These are phyloP conservation scores for Penicillium crystallinum DNA, from an alignment of 495 filamentous ascomycete genomes.

Conservation along the genomic window DNA sequence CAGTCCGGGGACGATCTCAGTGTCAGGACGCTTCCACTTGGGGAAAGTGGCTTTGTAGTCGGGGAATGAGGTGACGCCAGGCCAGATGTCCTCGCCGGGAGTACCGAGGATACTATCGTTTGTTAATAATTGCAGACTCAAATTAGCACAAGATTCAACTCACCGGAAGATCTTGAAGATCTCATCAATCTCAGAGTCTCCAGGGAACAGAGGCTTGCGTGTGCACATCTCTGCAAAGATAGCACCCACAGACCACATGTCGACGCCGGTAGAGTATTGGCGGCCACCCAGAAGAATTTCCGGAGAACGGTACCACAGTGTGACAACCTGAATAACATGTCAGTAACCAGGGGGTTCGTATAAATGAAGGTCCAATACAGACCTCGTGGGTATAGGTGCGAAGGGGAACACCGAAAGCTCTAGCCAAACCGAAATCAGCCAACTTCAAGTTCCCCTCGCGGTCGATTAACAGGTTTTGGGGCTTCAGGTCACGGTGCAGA, in stretches of 20 bases:
- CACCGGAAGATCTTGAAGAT: slow-evolving; percentile 99
- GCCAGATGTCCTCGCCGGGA: slow-evolving; percentile 83
- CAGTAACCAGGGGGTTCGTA: neutral
- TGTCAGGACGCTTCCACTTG: slow-evolving; percentile 79
- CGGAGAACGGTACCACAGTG: slow-evolving; percentile 96
- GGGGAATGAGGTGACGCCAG: slow-evolving; percentile 93
- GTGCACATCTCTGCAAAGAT: slow-evolving; percentile 99
- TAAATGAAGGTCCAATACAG: slow-evolving; percentile 1
- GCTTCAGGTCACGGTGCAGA: slow-evolving; percentile 94
- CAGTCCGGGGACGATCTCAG: slow-evolving; percentile 53
- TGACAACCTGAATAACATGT: slow-evolving; percentile 64
- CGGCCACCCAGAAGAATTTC: slow-evolving; percentile 96
- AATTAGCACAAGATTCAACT: slow-evolving; percentile 10
- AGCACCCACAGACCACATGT: slow-evolving; percentile 98
- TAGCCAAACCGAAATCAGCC: slow-evolving; percentile 93
- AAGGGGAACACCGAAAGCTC: slow-evolving; percentile 93
- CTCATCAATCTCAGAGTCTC: slow-evolving; percentile 98
- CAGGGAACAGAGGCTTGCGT: slow-evolving; percentile 92
- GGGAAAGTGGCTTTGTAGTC: slow-evolving; percentile 97
- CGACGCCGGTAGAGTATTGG: slow-evolving; percentile 96
- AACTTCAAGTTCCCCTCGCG: slow-evolving; percentile 94
- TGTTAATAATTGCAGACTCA: neutral
- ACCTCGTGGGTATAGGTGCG: slow-evolving; percentile 97
- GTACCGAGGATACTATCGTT: slow-evolving; percentile 75
- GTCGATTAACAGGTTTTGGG: slow-evolving; percentile 94